Percentiles rank a stretch among this genome's conserved stretches.
These are phyloP conservation scores for Pseudofabraea citricarpa DNA, from an alignment of 2,329 filamentous ascomycete species.

Conservation along the genomic window DNA sequence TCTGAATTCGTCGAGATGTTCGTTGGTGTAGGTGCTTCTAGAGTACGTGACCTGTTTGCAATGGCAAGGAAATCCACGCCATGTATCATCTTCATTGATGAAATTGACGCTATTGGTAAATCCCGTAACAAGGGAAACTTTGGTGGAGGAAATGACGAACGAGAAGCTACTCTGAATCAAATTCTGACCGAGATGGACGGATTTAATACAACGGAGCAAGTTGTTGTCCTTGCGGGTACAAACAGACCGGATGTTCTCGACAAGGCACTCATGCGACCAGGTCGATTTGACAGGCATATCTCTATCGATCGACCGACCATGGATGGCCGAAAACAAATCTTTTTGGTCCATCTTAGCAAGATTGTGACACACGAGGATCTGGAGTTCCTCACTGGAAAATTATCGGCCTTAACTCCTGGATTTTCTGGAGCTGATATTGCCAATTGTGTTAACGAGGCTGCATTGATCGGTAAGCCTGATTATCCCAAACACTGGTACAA, in stretches of 20 bases:
- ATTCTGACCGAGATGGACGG: slow-evolving; percentile 99
- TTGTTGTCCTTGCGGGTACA: slow-evolving; percentile 94
- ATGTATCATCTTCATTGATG: slow-evolving; percentile 99
- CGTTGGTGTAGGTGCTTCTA: slow-evolving; percentile 93
- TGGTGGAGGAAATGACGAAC: slow-evolving; percentile 91
- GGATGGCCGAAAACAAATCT: slow-evolving; percentile 94
- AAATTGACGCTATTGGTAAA: slow-evolving; percentile 96
- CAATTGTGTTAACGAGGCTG: slow-evolving; percentile 97
- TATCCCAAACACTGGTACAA: background rate
- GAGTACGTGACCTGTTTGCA: slow-evolving; percentile 90
- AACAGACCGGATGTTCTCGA: slow-evolving; percentile 94
- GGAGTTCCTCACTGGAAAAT: slow-evolving; percentile 79
- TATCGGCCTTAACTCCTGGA: slow-evolving; percentile 88
- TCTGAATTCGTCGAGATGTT: slow-evolving; percentile 99
- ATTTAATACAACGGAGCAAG: slow-evolving; percentile 94
- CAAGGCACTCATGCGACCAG: slow-evolving; percentile 92
- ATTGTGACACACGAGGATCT: slow-evolving; percentile 90
- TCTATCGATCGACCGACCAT: slow-evolving; percentile 92
- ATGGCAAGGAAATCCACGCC: slow-evolving; percentile 94
- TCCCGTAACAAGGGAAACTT: slow-evolving; percentile 76
- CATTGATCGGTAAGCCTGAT: slow-evolving; percentile 82
- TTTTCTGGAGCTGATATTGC: slow-evolving; percentile 98
- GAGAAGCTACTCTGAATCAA: slow-evolving; percentile 95
- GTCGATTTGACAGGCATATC: slow-evolving; percentile 96
- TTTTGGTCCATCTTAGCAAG: slow-evolving; percentile 88